phyloP scores from a whole-genome alignment of 768 basidiomycete genomes.

The Mycena galopus region DNA sequence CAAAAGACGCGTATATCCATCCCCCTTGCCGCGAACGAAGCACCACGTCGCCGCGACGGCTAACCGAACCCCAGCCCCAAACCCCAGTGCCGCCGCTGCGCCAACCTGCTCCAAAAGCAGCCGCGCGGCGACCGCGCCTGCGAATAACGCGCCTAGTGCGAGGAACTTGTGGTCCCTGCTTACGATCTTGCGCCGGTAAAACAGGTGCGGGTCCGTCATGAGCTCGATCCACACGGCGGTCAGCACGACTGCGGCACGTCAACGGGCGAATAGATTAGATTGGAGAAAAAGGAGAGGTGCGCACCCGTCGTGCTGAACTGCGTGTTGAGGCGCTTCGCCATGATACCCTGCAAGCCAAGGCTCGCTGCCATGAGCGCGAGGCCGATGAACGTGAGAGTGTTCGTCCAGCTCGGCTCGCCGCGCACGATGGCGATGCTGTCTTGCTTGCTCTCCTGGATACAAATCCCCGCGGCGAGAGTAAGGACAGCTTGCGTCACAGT shows the following conservation, averaged over 20 bases:
- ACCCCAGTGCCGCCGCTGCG: conserved; percentile 71
- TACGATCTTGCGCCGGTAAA: conserved; percentile 63
- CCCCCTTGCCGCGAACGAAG: conserved; percentile 63
- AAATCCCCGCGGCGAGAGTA: conserved; percentile 77
- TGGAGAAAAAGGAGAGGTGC: conserved; percentile 40
- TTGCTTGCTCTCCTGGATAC: conserved; percentile 78
- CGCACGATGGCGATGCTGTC: conserved; percentile 64
- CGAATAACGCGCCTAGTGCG: conserved; percentile 73
- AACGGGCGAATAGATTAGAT: not conserved
- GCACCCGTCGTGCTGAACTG: conserved; percentile 85
- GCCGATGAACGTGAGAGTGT: conserved; percentile 71
- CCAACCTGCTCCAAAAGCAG: conserved; percentile 70
- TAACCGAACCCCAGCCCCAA: conserved; percentile 72
- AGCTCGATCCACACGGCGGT: conserved; percentile 93
- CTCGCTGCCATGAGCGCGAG: conserved; percentile 85
- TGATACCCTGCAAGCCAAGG: conserved; percentile 88
- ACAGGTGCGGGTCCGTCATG: conserved; percentile 83
- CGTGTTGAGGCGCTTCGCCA: conserved; percentile 83
- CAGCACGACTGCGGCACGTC: conserved; percentile 68
- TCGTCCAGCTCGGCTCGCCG: conserved; percentile 78
- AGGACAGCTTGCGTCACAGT: conserved; percentile 81
- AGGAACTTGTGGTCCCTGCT: conserved; percentile 80
- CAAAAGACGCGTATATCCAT: conserved; percentile 20
- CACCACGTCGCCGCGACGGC: conserved; percentile 75
- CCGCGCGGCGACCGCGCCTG: conserved; percentile 79